Percentiles rank a stretch among this genome's conserved stretches.
Conservation (phyloP, 2,329 filamentous ascomycete species). For the Xylariaceae sp. region DNA sequence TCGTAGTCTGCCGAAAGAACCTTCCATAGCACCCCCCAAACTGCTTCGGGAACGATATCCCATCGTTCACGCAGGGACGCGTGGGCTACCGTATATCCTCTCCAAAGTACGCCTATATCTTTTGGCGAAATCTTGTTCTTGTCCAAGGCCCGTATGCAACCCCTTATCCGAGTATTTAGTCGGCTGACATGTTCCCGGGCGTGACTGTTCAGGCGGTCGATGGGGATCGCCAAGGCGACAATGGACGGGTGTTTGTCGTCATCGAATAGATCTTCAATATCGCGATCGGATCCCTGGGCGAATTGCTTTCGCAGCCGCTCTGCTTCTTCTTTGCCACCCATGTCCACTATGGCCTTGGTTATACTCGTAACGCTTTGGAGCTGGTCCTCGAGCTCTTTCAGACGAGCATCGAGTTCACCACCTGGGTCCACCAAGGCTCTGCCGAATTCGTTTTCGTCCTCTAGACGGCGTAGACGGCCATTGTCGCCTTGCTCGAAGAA, state of each 20-base stretch:
- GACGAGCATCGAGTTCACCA: slow-evolving; percentile 33
- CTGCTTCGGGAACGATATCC: slow-evolving; percentile 50
- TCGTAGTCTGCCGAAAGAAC: slow-evolving; percentile 47
- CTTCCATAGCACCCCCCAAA: slow-evolving; percentile 63
- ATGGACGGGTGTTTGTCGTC: slow-evolving; percentile 13
- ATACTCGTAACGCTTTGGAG: slow-evolving; percentile 28
- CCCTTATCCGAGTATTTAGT: slow-evolving; percentile 28
- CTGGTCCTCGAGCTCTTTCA: slow-evolving; percentile 36
- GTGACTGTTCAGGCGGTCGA: slow-evolving; percentile 9
- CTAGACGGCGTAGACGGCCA: slow-evolving; percentile 36
- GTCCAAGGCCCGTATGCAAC: slow-evolving; percentile 16
- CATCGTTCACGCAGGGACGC: slow-evolving; percentile 41
- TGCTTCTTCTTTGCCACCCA: slow-evolving; percentile 28
- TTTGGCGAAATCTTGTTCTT: slow-evolving; percentile 15
- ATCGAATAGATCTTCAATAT: not conserved
- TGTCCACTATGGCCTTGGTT: slow-evolving; percentile 26
- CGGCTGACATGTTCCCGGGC: slow-evolving; percentile 18
- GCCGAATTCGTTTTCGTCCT: slow-evolving; percentile 37
- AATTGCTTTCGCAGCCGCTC: slow-evolving; percentile 29
- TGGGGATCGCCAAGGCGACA: slow-evolving; percentile 16
- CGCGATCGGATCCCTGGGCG: slow-evolving; percentile 1
- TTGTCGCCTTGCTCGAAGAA: slow-evolving; percentile 45
- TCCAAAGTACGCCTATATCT: slow-evolving; percentile 36
- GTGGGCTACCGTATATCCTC: slow-evolving; percentile 44
- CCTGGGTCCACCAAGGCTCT: slow-evolving; percentile 35